These are phyloP conservation scores for Helotiales sp. DNA, from an alignment of 2,329 filamentous ascomycete genomes.

Conservation along the genomic window DNA sequence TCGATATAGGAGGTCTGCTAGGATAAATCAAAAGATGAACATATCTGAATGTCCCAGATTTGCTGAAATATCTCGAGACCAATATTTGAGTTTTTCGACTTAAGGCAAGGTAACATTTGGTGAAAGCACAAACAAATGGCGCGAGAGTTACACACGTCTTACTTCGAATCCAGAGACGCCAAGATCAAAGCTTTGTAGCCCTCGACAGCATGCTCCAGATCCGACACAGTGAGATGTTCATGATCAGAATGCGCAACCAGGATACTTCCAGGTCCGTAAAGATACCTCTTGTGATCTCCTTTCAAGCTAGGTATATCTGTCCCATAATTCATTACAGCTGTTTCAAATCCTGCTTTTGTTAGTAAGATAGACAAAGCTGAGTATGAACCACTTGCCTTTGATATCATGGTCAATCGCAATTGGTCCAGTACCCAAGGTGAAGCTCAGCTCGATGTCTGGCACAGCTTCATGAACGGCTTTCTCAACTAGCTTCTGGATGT, in stretches of 20 bases:
- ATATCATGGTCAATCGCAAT: slow-evolving; percentile 77
- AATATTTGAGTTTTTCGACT: too few relatives aligned
- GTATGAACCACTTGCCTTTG: slow-evolving; percentile 48
- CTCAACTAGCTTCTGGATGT: background rate
- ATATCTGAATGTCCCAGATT: too few relatives aligned
- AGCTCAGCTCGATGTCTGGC: slow-evolving; percentile 46
- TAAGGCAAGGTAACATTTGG: too few relatives aligned
- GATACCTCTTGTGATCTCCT: slow-evolving; percentile 46
- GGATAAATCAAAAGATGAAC: too few relatives aligned
- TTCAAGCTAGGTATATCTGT: slow-evolving; percentile 69
- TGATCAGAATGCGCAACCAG: slow-evolving; percentile 82
- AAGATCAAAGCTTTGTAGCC: slow-evolving; percentile 62
- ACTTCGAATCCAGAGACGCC: background rate
- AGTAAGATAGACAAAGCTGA: too few relatives aligned
- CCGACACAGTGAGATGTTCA: slow-evolving; percentile 72
- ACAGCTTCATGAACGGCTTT: background rate
- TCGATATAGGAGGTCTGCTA: too few relatives aligned
- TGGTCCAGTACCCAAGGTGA: slow-evolving; percentile 67
- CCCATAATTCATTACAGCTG: slow-evolving; percentile 81
- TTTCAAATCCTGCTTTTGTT: slow-evolving; percentile 61
- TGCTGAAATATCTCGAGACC: too few relatives aligned
- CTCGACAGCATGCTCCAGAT: slow-evolving; percentile 73
- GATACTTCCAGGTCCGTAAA: slow-evolving; percentile 70
- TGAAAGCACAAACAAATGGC: too few relatives aligned
- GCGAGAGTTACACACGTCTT: too few relatives aligned